Evolutionary conservation across 2,329 filamentous ascomycete species (phyloP), one percentile per base, ranked within the genome.

Genomic region (Xylariaceae sp.): DNA sequence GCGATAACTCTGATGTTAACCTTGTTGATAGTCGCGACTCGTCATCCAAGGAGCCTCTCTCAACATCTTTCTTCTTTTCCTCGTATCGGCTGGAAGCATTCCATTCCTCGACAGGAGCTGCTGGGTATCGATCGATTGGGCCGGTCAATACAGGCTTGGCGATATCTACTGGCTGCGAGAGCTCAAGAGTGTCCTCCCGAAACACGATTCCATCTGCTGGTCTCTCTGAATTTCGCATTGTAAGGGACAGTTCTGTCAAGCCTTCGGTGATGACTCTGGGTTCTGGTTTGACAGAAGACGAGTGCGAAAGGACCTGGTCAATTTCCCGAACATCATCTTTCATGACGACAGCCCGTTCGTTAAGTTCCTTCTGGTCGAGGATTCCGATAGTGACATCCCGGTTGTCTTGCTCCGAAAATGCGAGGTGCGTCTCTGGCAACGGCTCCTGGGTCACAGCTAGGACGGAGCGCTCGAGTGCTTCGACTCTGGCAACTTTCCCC

Each of bases 281-380:
- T 61, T 63, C 56, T 67, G 63, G 61, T 6, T 58, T 52, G 10
- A 10, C 72, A 69, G 57, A 52, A 30, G 62, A 54, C 6, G 58
- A 53, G 10, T 58, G 60, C 39, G 62, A 50, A 5, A 45, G 47
- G 52, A 55, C 47, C n/a, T 58, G 51, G 11, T 72, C 72, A 15
- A 69, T 63, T 58, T 67, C 64, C 53, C 67, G 64, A 47, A 59
- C 47, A 49, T 64, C 64, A 48, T 57, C 53, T 44, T 74, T 74
- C 6, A 73, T 70, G 44, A 71, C 73, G 63, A 76, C 79, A 1
- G 78, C 78, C 13, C 71, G 74, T 65, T 76, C 78, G 68, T 76
- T 79, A 63, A 72, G 71, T 56, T 76, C 73, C 60, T 74, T 75
- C 68, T 72, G 2, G 71, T 65, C 37, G 37, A 42, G 37, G 59